Conservation (phyloP, 805 yeast species). For the Yarrowia deformans region DNA sequence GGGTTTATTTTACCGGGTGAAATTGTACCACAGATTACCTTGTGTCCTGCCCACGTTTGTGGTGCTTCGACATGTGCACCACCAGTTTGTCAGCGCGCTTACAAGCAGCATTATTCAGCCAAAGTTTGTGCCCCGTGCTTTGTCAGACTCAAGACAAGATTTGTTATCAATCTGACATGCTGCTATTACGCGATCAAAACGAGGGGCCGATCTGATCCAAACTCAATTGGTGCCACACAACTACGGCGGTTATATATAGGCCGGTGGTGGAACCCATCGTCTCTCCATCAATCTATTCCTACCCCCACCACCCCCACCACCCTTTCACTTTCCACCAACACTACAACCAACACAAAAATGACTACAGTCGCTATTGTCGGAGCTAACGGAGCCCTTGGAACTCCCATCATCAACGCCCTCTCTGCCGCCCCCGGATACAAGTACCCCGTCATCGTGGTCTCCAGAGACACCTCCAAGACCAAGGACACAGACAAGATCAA, state of each 20-base stretch:
- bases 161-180: conserved; percentile 14
- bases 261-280: too few relatives aligned
- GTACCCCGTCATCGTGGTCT: conserved; percentile 62
- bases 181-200: conserved; percentile 7
- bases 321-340: background rate
- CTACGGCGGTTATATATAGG: background rate
- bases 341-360: conserved; percentile 41
- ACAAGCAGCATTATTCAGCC: too few relatives aligned
- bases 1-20: too few relatives aligned
- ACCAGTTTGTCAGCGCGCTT: too few relatives aligned
- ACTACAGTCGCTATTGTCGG: conserved; percentile 61
- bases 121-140: background rate
- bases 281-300: background rate
- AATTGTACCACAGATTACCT: too few relatives aligned
- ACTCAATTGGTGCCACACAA: conserved; percentile 22
- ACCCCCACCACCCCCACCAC: conserved; percentile 15
- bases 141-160: background rate
- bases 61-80: too few relatives aligned
- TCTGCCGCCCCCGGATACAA: conserved; percentile 54
- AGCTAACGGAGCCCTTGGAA: conserved; percentile 60
- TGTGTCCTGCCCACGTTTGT: too few relatives aligned
- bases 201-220: background rate
- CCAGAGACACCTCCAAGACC: conserved; percentile 55
- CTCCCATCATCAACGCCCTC: conserved; percentile 57
- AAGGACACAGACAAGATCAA: conserved; percentile 44